Evolutionary conservation across 192 early-diverging fungal genomes (phyloP), one percentile per base, ranked within the genome.

Genomic region (Funneliformis geosporum): DNA sequence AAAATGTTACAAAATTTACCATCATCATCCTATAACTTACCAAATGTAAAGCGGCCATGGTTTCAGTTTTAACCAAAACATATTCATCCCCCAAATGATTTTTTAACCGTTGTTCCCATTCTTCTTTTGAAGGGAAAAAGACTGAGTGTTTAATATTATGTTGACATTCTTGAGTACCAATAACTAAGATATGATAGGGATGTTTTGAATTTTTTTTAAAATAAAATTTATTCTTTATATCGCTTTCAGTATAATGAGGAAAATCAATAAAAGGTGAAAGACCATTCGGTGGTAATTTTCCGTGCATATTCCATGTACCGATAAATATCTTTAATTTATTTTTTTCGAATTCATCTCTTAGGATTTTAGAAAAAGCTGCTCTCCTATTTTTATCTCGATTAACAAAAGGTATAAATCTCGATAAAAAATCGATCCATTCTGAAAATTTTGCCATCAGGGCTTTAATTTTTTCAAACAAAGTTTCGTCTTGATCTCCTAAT

Each of bases 161-260:
- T 46, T 89, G 86, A 69, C 88, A 89, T 64, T 89, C 88, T 72
- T 89, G 88, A 0, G 88, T 89, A n/a, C 87, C 87, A 46, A 89
- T 86, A 8, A 79, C 88, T 3, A 89, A 73, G 16, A 89, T 59
- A 76, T 89, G 88, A 67, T 87, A 89, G 0, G 88, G 88, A 25
- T 86, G 83, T 50, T 80, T 65, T 0, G 72, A 11, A 25, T 75
- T 73, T 80, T 75, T 81, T 39, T 81, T 78, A 46, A 84, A 60
- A 23, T 78, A 82, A 0, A 82, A 82, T 0, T 61, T 62, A 12
- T 84, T 68, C 39, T 76, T 8, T 8, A 73, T 47, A 1, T 75
- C 70, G 18, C 27, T 4, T 23, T 73, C 16, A 0, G 14, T 25
- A 74, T 23, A 18, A 18, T 21, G 10, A 18, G 43, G 28, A 9